Base-by-base conservation (phyloP, 2,329 filamentous ascomycete genomes). In the Aspergillus sp. region DNA sequence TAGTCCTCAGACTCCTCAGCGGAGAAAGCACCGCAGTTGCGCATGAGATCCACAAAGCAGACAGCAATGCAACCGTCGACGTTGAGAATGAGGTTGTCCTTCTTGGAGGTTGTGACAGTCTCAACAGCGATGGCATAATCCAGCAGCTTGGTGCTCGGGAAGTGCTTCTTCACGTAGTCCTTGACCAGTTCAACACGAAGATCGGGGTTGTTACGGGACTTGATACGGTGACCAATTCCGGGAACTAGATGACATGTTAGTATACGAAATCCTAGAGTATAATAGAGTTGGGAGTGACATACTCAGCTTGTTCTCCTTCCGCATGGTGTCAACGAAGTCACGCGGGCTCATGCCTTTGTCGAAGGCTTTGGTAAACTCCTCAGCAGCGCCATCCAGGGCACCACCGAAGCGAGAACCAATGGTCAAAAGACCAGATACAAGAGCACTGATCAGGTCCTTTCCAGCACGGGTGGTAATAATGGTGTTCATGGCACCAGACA, bases 401-500 rank as follows among this genome's bases (percentile, higher is more conserved):
- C 95, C 95, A 86, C 95, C 95, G 78, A 99, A 99, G 64, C 95
- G 90, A 59, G 93, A 97, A 73, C 95, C 95, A 72, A 99, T 99
- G 70, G 95, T 99, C 75, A 99, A 83, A 54, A 99, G 90, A 91
- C 95, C 95, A 70, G 90, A 90, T 57, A 99, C 95, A 63, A 99
- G 86, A 48, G 95, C 90, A 71, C 88, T 93, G 83, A 99, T 98
- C 68, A 99, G 83, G 76, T 99, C 95, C 86, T 99, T 99, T 78
- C 95, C 95, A 64, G 95, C 95, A 90, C 95, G 91, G 60, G 95
- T 99, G 63, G 95, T 99, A 77, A 99, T 98, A 78, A 99, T 99
- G 77, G 95, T 99, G 89, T 99, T 99, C 95, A 99, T 99, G 78
- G 95, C 95, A 86, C 95, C 95, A 70, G 95, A 99, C 70, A 99